Conservation (phyloP, 2,329 filamentous ascomycete genomes). For the Diaporthe aspalathi region DNA sequence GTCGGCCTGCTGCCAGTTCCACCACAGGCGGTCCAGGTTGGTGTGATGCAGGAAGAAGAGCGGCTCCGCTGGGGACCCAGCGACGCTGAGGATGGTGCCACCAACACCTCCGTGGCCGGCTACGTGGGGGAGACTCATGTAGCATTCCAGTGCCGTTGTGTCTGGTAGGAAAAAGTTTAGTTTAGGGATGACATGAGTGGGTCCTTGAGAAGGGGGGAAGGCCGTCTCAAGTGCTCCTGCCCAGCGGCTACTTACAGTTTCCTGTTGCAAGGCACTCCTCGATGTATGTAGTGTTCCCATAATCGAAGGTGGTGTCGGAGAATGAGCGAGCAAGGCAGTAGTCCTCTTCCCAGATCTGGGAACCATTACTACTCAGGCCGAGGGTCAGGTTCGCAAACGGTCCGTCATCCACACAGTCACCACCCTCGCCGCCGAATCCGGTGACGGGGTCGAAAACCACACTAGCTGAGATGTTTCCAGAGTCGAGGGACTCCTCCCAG, state of each 20-base stretch:
- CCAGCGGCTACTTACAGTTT: conserved; percentile 39
- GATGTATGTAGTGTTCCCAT: conserved; percentile 13
- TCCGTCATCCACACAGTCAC: conserved; percentile 49
- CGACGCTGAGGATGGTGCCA: conserved; percentile 40
- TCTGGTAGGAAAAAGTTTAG: not conserved
- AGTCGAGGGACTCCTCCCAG: conserved; percentile 51
- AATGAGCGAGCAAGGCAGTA: conserved; percentile 30
- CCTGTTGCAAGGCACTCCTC: conserved; percentile 17
- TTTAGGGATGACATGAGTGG: not conserved
- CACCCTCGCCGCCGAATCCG: conserved; percentile 50
- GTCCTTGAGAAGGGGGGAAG: not conserved
- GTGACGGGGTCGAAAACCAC: conserved; percentile 46
- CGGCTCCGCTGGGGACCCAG: conserved; percentile 48
- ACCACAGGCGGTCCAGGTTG: conserved; percentile 47
- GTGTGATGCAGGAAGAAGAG: conserved; percentile 48
- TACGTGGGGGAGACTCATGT: conserved; percentile 41
- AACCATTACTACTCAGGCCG: conserved; percentile 36
- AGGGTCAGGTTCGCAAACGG: conserved; percentile 50
- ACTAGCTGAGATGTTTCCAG: conserved; percentile 42
- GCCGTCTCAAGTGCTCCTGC: conserved; percentile 41
- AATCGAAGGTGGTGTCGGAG: conserved; percentile 20
- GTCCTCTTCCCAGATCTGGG: conserved; percentile 13
- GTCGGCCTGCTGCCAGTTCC: conserved; percentile 46
- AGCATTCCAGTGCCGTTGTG: conserved; percentile 41
- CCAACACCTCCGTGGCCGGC: conserved; percentile 44